Base-by-base conservation (phyloP, 1,139 yeast genomes). In the Zygosaccharomyces sapae region DNA sequence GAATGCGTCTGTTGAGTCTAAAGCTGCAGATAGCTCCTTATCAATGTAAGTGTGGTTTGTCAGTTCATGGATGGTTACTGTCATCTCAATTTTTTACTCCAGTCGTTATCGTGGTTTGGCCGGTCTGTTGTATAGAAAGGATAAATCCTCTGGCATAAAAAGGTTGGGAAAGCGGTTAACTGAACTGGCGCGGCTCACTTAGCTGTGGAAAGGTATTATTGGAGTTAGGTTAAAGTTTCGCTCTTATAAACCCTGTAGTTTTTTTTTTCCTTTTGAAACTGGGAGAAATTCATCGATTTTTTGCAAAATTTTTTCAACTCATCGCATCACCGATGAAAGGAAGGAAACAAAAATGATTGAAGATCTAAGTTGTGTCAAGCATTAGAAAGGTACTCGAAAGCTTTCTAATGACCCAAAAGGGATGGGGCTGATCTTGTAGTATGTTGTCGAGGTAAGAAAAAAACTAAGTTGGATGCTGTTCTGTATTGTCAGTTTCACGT, bases 1-100 rank as follows among this genome's bases (percentile, higher is more conserved):
- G 65, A 90, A 90, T 2, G 97, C 96, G 63, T 80, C 83, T 16
- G 95, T 76, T 27, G 96, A 88, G 69, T 90, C 97, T 55, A 89
- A 71, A 55, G 77, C 76, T 43, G 83, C 82, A n/a, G 95, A 82
- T 45, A 86, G 71, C 55, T 82, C 86, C 67, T 83, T 88, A 66
- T 88, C 88, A 59, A 85, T 80, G 61, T 74, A 86, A 45, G 79
- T 71, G 58, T 75, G 77, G 55, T 70, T 70, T 47, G 65, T 52
- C 38, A 57, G 36, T 43, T 61, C 66, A 43, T 55, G 48, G 27
- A 56, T 51, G 20, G 58, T 52, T 12, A 62, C 55, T 16, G 65
- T 62, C 66, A 62, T 62, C 27, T 16, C 43, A 20, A 18, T 27
- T 16, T 9, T n/a, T 20, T 27, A 8, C 25, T 10, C 40, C 5